Conservation (phyloP, 768 basidiomycete species). For the Lanmaoa rubissima region DNA sequence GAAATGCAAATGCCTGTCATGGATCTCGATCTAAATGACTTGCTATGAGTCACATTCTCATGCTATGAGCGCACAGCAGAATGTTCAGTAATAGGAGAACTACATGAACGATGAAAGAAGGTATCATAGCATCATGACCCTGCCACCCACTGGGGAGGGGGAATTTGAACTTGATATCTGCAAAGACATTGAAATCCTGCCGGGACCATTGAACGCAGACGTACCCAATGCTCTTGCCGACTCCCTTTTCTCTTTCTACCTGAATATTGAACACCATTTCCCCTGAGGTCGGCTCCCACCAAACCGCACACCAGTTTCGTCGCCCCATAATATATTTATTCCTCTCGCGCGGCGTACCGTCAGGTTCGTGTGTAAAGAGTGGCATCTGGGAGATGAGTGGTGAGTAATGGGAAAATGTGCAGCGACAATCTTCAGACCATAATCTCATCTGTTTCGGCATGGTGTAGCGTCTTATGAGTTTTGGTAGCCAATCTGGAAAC, state of each 20-base stretch:
- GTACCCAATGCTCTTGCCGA: conserved; percentile 78
- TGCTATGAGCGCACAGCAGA: not conserved
- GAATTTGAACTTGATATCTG: conserved; percentile 46
- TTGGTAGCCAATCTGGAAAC: conserved; percentile 80
- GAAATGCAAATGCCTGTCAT: conserved; percentile 25
- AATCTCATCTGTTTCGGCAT: conserved; percentile 78
- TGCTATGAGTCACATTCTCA: conserved; percentile 17
- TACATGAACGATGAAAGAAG: not conserved
- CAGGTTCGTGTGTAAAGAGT: conserved; percentile 72
- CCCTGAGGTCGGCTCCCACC: conserved; percentile 54
- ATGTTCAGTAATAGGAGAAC: not conserved
- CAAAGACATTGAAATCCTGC: not conserved
- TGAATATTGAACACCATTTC: conserved; percentile 80
- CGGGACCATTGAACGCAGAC: conserved; percentile 16
- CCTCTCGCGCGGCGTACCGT: conserved; percentile 65
- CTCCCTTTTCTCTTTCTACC: conserved; percentile 81
- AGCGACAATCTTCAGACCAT: conserved; percentile 52
- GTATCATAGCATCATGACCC: conserved; percentile 13
- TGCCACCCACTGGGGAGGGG: conserved; percentile 40
- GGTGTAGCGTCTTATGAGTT: conserved; percentile 83
- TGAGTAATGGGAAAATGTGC: not conserved
- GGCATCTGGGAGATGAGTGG: conserved; percentile 51
- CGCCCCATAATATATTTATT: conserved; percentile 82
- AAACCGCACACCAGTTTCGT: conserved; percentile 82
- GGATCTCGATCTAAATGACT: conserved; percentile 28